phyloP scores from a whole-genome alignment of 495 filamentous ascomycete species.

The Aspergillus diversus region DNA sequence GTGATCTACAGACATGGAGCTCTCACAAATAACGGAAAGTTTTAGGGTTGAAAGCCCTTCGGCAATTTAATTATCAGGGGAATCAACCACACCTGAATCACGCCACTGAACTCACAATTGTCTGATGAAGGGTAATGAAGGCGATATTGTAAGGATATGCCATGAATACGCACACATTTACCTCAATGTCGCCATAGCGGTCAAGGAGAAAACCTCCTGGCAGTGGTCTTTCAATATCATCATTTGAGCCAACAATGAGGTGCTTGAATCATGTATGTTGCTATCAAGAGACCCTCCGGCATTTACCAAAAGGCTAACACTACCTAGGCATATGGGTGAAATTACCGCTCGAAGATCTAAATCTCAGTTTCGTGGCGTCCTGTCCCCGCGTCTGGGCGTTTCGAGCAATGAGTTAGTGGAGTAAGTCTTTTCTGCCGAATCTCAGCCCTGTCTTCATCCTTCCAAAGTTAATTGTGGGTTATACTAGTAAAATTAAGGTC shows the following conservation, averaged over 20 bases:
- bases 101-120: too few relatives aligned
- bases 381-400: background rate
- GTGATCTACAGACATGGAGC: too few relatives aligned
- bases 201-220: too few relatives aligned
- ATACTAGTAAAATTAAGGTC: too few relatives aligned
- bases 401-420: background rate
- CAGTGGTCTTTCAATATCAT: background rate
- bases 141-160: too few relatives aligned
- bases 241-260: background rate
- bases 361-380: background rate
- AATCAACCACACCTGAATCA: background rate
- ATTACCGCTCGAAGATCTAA: background rate
- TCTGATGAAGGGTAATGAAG: too few relatives aligned
- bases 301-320: background rate
- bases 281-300: background rate
- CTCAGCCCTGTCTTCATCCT: constrained; percentile 10
- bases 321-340: background rate
- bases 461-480: background rate
- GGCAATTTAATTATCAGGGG: background rate
- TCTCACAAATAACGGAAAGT: background rate
- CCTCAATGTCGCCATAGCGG: too few relatives aligned
- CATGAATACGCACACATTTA: too few relatives aligned
- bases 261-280: background rate
- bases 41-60: background rate
- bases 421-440: background rate